Evolutionary conservation across 306 rosid species (phyloP), one percentile per base, ranked within the genome.

Genomic region (Benincasa hispida): DNA sequence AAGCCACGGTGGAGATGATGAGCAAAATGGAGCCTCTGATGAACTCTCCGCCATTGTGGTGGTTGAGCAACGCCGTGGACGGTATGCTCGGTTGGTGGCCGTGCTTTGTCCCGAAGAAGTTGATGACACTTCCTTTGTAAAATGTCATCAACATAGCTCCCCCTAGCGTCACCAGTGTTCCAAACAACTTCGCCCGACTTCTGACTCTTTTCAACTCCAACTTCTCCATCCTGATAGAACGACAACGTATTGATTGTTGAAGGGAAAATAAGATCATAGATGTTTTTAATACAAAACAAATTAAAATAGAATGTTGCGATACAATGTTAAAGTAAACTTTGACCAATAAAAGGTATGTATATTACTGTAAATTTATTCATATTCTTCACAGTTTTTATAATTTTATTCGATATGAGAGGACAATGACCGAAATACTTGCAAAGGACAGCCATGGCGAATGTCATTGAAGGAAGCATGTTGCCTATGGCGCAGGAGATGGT

Each of bases 131-230:
- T n/a, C 98, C 98, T 76, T 91, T 94, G 87, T 94, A 94, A 79
- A 89, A 59, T 50, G 96, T 94, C 97, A 94, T 94, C 61, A 91
- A 78, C 97, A 94, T 94, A 19, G 98, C 98, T 79, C 98, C 98
- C 8, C 77, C 76, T 28, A 94, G 90, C 21, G 98, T 89, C 32
- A 91, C 77, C n/a, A 86, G 22, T 1, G 97, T 94, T 74, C 98
- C 98, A 18, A 87, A 75, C 81, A 94, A 84, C 81, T 94, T 94
- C 3, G 90, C 96, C 78, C 78, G 89, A 77, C 88, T 87, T 77
- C 89, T 75, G 1, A 91, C 21, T 77, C 81, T 94, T 81, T 59
- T 91, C 0, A 90, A 68, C 77, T 90, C 81, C 76, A 94, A 1
- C 77, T 84, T 91, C 84, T 94, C 98, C 91, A 94, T 87, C 88